phyloP scores from a whole-genome alignment of 108 stramenopile species.

The Epipyxis sp. region DNA sequence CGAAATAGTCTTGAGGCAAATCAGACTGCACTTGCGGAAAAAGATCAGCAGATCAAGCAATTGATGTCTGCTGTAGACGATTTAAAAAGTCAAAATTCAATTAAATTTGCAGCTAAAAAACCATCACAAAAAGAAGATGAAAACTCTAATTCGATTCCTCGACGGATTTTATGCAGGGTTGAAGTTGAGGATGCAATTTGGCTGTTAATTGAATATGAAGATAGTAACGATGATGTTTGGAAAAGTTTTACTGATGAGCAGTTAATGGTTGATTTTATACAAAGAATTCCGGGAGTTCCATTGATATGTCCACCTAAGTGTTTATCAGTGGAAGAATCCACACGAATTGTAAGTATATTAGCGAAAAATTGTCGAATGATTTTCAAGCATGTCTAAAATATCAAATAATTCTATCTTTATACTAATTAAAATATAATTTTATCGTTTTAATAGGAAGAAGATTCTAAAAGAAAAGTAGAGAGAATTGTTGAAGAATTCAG shows the following conservation, averaged over 20 bases:
- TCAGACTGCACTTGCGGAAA: background rate
- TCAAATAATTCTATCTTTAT: background rate
- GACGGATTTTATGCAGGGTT: constrained; percentile 4
- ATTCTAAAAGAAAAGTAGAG: constrained; percentile 14
- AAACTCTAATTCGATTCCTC: background rate
- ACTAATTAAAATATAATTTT: background rate
- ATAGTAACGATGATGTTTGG: constrained; percentile 23
- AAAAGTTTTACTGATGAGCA: constrained; percentile 13
- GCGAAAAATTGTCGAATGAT: background rate
- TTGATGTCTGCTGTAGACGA: constrained; percentile 20
- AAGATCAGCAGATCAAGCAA: constrained; percentile 24
- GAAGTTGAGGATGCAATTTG: constrained; percentile 25
- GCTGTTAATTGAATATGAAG: constrained; percentile 21
- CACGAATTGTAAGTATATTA: background rate
- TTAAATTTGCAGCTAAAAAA: no score
- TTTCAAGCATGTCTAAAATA: background rate
- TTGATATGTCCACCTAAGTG: constrained; percentile 4
- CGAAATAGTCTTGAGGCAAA: constrained; percentile 19
- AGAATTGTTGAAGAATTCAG: constrained; percentile 24
- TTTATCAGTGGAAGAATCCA: constrained; percentile 12
- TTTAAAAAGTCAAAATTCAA: no score
- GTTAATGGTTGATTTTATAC: background rate
- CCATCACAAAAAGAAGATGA: background rate
- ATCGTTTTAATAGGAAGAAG: background rate
- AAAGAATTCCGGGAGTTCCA: constrained; percentile 20